phyloP scores from a whole-genome alignment of 2,329 filamentous ascomycete species.

The Hortaea sp. region DNA sequence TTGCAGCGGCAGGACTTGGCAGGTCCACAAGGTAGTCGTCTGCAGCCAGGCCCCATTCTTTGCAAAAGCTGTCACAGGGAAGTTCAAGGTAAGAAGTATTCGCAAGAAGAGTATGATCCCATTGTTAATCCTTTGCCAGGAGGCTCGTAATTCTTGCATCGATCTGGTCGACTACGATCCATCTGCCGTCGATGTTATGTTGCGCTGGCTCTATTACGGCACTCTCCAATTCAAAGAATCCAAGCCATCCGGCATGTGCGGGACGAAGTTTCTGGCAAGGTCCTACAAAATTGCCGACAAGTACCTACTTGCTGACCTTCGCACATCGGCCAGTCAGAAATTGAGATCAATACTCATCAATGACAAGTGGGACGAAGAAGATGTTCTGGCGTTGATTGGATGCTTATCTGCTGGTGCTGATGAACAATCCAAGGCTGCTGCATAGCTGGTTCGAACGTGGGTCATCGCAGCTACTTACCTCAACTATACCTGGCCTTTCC shows the following conservation, averaged over 20 bases:
- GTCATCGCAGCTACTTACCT: no score
- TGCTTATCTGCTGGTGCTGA: no score
- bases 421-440: no score
- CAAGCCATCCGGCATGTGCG: background rate
- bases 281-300: background rate
- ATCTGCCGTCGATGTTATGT: conserved; percentile 2
- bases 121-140: background rate
- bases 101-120: background rate
- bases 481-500: no score
- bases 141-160: conserved; percentile 1
- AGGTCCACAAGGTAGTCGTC: conserved; percentile 14
- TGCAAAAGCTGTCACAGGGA: conserved; percentile 3
- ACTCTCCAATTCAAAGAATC: background rate
- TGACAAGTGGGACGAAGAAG: no score
- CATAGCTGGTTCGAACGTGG: no score
- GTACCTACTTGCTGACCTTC: background rate
- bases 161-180: conserved; percentile 4
- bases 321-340: background rate
- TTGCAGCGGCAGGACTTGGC: conserved; percentile 9
- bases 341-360: background rate
- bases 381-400: no score
- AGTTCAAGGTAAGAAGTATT: conserved; percentile 3
- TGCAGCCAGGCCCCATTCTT: conserved; percentile 15
- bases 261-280: background rate
- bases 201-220: conserved; percentile 4